Conservation (phyloP, 192 early-diverging fungal species). For the Mortierella claussenii region DNA sequence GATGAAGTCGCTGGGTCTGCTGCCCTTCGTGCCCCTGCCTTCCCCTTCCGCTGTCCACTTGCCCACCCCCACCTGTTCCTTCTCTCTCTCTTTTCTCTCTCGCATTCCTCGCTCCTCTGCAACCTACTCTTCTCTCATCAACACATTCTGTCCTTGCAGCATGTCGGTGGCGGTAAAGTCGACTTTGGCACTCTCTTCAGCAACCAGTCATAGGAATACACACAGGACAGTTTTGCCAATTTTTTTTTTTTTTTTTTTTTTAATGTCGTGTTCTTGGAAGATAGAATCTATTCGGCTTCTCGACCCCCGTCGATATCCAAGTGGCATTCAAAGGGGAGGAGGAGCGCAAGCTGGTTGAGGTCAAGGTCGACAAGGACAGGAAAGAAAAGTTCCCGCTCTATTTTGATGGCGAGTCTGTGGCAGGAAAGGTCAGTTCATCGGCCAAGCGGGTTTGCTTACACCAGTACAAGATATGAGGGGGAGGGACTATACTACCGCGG, state of each 20-base stretch:
- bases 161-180: slow-evolving; percentile 35
- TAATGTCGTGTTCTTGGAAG: too few relatives aligned
- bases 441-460: not conserved
- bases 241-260: not conserved
- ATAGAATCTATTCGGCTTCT: slow-evolving; percentile 82
- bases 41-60: too few relatives aligned
- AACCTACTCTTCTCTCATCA: not conserved
- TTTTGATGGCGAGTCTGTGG: slow-evolving; percentile 94
- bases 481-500: too few relatives aligned
- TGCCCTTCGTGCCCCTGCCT: too few relatives aligned
- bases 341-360: slow-evolving; percentile 91
- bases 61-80: too few relatives aligned
- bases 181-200: not conserved
- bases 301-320: slow-evolving; percentile 89
- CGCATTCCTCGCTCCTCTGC: too few relatives aligned
- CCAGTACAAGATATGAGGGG: too few relatives aligned
- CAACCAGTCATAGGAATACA: not conserved
- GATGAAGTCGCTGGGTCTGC: too few relatives aligned
- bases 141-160: not conserved
- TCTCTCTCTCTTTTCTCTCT: too few relatives aligned
- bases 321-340: slow-evolving; percentile 87
- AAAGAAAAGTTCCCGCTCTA: slow-evolving; percentile 95
- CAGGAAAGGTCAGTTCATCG: slow-evolving; percentile 80
- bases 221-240: not conserved
- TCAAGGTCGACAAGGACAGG: slow-evolving; percentile 92